phyloP scores from a whole-genome alignment of 2,329 filamentous ascomycete species.

The Onygenales sp. region DNA sequence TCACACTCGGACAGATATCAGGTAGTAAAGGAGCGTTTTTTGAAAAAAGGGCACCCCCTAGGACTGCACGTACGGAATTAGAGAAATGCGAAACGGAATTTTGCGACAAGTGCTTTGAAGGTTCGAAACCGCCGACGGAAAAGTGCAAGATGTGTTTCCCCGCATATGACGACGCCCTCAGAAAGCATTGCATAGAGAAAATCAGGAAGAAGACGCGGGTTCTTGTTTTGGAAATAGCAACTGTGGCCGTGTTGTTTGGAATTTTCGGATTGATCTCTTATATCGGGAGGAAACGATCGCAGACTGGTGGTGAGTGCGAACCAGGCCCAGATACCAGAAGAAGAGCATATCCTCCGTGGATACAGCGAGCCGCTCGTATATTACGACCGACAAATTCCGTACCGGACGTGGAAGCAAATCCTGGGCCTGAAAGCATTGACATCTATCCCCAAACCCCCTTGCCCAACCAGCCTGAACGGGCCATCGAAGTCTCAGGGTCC shows the following conservation, averaged over 20 bases:
- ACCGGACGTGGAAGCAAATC: neutral
- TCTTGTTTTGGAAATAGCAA: no score
- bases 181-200: neutral
- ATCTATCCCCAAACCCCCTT: neutral
- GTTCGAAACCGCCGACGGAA: neutral
- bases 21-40: neutral
- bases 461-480: neutral
- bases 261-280: no score
- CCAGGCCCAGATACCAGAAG: no score
- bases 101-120: constrained; percentile 4
- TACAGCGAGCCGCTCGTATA: neutral
- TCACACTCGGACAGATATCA: neutral
- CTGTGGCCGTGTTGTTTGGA: no score
- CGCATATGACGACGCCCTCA: constrained; percentile 5
- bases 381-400: neutral
- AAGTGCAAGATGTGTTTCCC: constrained; percentile 10
- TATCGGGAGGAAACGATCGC: no score
- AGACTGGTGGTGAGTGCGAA: no score
- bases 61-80: neutral
- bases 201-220: neutral
- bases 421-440: neutral
- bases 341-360: no score
- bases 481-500: neutral
- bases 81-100: constrained; percentile 3
- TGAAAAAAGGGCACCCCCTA: neutral